Base-by-base conservation (phyloP, 1,139 yeast species). In the Geotrichum restrictum region DNA sequence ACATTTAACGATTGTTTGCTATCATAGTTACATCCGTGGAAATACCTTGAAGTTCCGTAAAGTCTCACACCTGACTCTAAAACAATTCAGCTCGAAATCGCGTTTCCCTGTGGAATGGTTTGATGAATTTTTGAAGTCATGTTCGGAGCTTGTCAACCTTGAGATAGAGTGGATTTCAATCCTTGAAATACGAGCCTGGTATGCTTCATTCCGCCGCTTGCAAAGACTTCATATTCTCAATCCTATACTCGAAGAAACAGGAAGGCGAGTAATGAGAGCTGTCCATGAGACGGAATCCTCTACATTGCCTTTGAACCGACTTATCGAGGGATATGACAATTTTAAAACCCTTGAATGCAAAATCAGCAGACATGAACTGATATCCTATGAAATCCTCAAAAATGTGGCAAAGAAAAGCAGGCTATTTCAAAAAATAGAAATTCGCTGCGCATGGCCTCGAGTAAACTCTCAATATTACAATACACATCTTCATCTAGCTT, bases 131-230 rank as follows among this genome's bases (percentile, higher is more conserved):
- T 6, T 41, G 45, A 21, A 11, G 21, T 14, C 45, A 6, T 29
- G 13, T 29, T 11, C 7, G 11, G 32, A 41, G n/a, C 19, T 41
- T n/a, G 18, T 10, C 4, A 5, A n/a, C 4, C 36, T 41, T 13
- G 45, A 41, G 13, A 29, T 21, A 13, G 45, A 41, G n/a, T 41
- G 45, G 45, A 16, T 41, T 3, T 41, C 45, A 6, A 33, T 41
- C 10, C 24, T 16, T 29, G 24, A 41, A 13, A 16, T 41, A n/a
- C 34, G 34, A 41, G 13, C 45, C 5, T 41, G 45, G 10, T 29
- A 41, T 14, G 22, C 31, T 14, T 16, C 34, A 16, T 29, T 41
- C n/a, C 31, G 32, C 6, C 34, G 45, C 11, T 13, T 41, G 5
- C 21, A 27, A 24, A 24, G 14, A 16, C 34, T 41, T 3, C 3